Evolutionary conservation across 75 land plant genomes (phyloP).

Genomic region (Selaginella tamariscina): DNA sequence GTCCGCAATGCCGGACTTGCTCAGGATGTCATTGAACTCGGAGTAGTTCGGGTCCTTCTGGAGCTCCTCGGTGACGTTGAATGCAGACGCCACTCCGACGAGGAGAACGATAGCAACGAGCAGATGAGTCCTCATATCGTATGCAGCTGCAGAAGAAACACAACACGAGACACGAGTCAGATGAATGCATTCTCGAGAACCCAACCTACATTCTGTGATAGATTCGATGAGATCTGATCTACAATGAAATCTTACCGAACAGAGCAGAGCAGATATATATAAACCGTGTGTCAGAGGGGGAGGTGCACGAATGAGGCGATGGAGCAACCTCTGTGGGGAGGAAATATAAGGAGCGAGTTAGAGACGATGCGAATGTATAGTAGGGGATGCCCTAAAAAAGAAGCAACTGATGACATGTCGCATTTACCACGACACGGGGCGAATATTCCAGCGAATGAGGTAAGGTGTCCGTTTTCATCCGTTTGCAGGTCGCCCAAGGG

Average conservation of each 20-base stretch:
- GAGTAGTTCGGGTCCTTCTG: slow-evolving; percentile 6
- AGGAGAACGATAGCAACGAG: background rate
- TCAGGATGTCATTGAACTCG: background rate
- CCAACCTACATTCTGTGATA: background rate
- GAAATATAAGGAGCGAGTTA: background rate
- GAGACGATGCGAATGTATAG: too few relatives aligned
- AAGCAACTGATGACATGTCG: background rate
- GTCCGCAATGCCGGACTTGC: background rate
- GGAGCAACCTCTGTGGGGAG: background rate
- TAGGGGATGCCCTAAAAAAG: background rate
- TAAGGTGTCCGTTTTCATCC: background rate
- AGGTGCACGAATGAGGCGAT: background rate
- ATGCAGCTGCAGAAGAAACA: background rate
- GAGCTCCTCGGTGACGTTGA: background rate
- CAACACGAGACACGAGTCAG: too few relatives aligned
- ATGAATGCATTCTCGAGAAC: too few relatives aligned
- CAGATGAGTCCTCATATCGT: background rate
- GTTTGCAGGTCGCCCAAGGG: too few relatives aligned
- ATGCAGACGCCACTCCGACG: background rate
- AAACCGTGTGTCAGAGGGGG: background rate
- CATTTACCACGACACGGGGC: background rate
- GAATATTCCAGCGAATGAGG: background rate
- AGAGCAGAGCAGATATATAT: background rate
- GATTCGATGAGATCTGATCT: background rate
- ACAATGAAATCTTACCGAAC: background rate